A percentile compares a stretch with the other conserved stretches of the same genome.
Evolutionary conservation across 2,329 filamentous ascomycete species (phyloP).

Genomic region (Akanthomyces lecanii): DNA sequence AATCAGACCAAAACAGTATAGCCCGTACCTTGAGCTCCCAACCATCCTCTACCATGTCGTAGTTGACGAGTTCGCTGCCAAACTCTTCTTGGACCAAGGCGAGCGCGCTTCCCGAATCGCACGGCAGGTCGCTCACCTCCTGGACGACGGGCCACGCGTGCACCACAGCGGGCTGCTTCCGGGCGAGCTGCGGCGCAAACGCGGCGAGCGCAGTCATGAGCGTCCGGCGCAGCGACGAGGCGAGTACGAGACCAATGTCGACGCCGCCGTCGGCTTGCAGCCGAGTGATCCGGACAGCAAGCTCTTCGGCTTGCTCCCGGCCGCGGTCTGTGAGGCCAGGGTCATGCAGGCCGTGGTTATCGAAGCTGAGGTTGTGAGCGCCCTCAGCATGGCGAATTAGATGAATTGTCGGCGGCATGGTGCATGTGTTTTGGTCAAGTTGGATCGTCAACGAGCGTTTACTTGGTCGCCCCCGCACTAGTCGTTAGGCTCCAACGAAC

Average conservation of each 20-base stretch:
- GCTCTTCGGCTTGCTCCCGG: conserved; percentile 60
- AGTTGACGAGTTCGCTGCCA: conserved; percentile 50
- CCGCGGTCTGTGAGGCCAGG: conserved; percentile 67
- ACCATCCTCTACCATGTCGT: conserved; percentile 51
- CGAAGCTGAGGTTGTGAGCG: conserved; percentile 65
- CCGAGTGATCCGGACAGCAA: conserved; percentile 63
- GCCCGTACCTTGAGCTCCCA: conserved; percentile 62
- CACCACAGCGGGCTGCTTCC: conserved; percentile 35
- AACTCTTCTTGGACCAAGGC: conserved; percentile 54
- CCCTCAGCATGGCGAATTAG: conserved; percentile 66
- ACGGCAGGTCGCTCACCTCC: conserved; percentile 65
- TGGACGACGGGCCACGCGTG: conserved; percentile 67
- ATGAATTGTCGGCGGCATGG: conserved; percentile 48
- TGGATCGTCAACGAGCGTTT: neutral
- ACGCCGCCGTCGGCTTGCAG: conserved; percentile 45
- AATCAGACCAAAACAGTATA: conserved; percentile 4
- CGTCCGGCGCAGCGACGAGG: conserved; percentile 70
- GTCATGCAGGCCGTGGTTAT: conserved; percentile 68
- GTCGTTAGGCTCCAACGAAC: neutral
- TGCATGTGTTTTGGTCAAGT: neutral
- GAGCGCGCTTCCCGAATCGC: conserved; percentile 62
- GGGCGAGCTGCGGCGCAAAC: conserved; percentile 51
- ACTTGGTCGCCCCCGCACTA: neutral
- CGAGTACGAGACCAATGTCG: conserved; percentile 61
- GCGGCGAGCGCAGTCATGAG: conserved; percentile 66